Evolutionary conservation across 345 rosid species (phyloP), one percentile per base, ranked within the genome.

Genomic region (Acer saccharum): DNA sequence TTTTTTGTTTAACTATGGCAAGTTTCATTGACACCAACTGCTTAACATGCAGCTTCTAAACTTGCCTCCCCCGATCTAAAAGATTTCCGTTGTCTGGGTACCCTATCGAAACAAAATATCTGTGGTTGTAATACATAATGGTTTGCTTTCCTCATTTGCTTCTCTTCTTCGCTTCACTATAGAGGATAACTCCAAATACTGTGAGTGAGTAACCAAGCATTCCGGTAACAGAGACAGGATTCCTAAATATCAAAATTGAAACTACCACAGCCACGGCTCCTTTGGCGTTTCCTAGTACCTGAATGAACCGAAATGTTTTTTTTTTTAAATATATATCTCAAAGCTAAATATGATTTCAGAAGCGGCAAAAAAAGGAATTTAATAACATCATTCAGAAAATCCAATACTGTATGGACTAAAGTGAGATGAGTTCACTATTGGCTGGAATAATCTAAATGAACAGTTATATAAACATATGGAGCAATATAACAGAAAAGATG

Each of bases 191-290:
- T 86, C 98, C 99, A 65, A 83, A 75, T 57, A 97, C 98, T 1
- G 99, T 97, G n/a, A 97, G 91, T 0, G 90, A 29, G 79, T 97
- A 97, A 78, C 98, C 99, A 17, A 97, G 89, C 98, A 97, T 97
- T 74, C 99, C 99, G 1, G 98, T 94, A n/a, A 93, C 94, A 2
- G 98, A 91, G 10, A 97, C 98, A 0, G 98, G 99, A 83, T 97
- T 97, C 78, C 87, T 97, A 86, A 97, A 97, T 54, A 97, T 94
- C 72, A 97, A 84, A 83, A 97, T 94, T 0, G 99, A 97, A 11
- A 97, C 89, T 80, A 97, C 99, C 81, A 97, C 98, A 6, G 98
- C 99, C 72, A 94, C 98, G 4, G 99, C 98, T 41, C 99, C 99
- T 84, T 97, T 97, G 16, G 99, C 99, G 77, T 97, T 97, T 73